Base-by-base conservation (phyloP, 306 rosid species). In the Cucumis melo region DNA sequence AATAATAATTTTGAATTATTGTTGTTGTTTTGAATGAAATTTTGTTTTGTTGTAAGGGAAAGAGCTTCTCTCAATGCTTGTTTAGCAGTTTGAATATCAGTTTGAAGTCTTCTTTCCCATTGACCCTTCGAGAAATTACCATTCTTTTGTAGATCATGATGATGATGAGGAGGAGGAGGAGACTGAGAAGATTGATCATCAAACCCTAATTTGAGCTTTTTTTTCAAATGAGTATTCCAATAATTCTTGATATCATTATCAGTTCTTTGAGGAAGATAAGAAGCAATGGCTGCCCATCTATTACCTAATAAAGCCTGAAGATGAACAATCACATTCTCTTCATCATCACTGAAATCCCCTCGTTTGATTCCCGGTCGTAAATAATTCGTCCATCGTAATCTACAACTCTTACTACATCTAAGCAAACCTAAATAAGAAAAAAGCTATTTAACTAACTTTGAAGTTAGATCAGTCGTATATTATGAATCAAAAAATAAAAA, bases 301-400 rank as follows among this genome's bases (percentile, higher is more conserved):
- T 93, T 93, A 6, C 98, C 97, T 21, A 93, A 54, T 80, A 93
- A 94, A 76, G 98, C 98, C 89, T 93, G 98, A 58, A 93, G 96
- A 73, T 91, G 96, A 78, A 91, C 58, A 1, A 93, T 93, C 92
- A 90, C 91, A 83, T 88, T 90, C 84, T 91, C 98, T 82, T 93
- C 98, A 16, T 88, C 88, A 10, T 90, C 91, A 0, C 84, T 90
- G 86, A 93, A 93, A 63, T 87, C 85, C 3, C 98, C 98, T 32
- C 97, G 85, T 78, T 86, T 90, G 76, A 93, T 93, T 13, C 98
- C 98, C 0, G 98, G 97, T 24, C 98, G 83, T 34, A 93, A 91
- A 81, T 93, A 93, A 73, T 93, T 93, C 6, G 97, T 93, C 98
- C 98, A 93, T 84, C 98, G 61, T 48, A 93, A 96, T 54, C 98